Evolutionary conservation across 176 grass and related monocot species (phyloP).

Genomic region (Thinopyrum elongatum): DNA sequence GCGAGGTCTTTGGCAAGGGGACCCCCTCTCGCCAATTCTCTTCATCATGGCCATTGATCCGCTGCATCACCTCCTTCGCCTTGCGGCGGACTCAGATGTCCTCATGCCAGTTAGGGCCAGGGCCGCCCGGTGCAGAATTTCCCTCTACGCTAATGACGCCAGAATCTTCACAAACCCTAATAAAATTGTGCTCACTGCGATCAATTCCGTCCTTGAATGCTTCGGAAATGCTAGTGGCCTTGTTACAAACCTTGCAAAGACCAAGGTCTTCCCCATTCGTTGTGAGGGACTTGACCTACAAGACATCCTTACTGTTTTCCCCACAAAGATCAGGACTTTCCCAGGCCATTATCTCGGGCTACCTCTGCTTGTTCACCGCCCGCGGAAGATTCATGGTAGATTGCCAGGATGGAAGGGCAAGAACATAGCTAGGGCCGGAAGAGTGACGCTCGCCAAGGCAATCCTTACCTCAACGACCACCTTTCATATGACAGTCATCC

Average conservation of each 20-base stretch:
- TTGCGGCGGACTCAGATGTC: background rate
- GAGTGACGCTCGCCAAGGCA: background rate
- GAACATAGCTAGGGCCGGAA: background rate
- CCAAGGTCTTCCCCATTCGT: background rate
- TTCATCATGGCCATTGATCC: background rate
- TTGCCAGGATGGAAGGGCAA: background rate
- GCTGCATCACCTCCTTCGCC: too few species aligned
- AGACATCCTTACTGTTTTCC: background rate
- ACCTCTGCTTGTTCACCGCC: background rate
- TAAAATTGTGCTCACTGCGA: fast-evolving
- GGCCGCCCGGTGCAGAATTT: background rate
- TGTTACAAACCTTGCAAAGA: background rate
- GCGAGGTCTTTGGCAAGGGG: too few species aligned
- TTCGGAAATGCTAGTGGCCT: background rate
- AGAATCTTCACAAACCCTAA: background rate
- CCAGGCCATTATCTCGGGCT: background rate
- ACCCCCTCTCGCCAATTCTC: too few species aligned
- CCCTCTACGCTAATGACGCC: background rate
- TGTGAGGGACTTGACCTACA: background rate
- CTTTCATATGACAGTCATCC: too few species aligned
- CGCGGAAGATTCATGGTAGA: background rate
- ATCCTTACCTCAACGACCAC: background rate
- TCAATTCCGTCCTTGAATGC: background rate
- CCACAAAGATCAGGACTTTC: background rate
- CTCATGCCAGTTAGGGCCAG: background rate